Evolutionary conservation across 495 filamentous ascomycete genomes (phyloP).

Genomic region (Usnea hakonensis): DNA sequence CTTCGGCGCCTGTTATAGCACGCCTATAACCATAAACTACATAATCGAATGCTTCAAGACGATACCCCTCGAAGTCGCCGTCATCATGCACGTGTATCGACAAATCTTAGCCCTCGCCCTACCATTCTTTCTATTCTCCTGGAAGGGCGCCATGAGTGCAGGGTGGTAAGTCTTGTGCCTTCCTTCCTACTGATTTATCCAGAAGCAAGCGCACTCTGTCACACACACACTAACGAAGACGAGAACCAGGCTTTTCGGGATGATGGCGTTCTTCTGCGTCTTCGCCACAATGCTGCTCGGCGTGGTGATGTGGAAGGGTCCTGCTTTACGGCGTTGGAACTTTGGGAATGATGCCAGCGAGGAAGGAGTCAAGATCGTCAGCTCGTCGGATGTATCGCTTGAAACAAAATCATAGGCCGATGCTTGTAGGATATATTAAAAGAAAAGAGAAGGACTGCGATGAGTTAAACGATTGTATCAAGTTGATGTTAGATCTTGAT

Average conservation of each 20-base stretch:
- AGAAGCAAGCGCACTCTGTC: no score
- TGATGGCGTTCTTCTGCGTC: slow-evolving; percentile 32
- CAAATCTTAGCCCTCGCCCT: slow-evolving; percentile 31
- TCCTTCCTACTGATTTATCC: no score
- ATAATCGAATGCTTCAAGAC: slow-evolving; percentile 34
- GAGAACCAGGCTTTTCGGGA: slow-evolving; percentile 32
- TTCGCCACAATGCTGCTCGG: background rate
- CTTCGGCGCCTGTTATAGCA: slow-evolving; percentile 27
- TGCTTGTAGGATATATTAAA: no score
- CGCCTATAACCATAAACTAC: slow-evolving; percentile 38
- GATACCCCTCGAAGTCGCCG: slow-evolving; percentile 28
- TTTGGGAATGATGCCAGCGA: background rate
- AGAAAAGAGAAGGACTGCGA: no score
- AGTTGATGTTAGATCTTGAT: no score
- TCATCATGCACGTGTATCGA: slow-evolving; percentile 30
- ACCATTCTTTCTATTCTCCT: slow-evolving; percentile 33
- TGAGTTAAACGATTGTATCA: no score
- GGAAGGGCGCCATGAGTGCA: slow-evolving; percentile 31
- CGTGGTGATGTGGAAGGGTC: background rate
- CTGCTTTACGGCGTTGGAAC: background rate
- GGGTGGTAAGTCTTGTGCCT: slow-evolving; percentile 30
- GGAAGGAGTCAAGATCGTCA: no score
- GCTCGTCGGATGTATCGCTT: no score
- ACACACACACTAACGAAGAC: background rate
- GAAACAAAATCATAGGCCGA: no score